These are phyloP conservation scores for Ophiognomonia clavigignenti-juglandacearum DNA, from an alignment of 2,329 filamentous ascomycete genomes.

Conservation along the genomic window DNA sequence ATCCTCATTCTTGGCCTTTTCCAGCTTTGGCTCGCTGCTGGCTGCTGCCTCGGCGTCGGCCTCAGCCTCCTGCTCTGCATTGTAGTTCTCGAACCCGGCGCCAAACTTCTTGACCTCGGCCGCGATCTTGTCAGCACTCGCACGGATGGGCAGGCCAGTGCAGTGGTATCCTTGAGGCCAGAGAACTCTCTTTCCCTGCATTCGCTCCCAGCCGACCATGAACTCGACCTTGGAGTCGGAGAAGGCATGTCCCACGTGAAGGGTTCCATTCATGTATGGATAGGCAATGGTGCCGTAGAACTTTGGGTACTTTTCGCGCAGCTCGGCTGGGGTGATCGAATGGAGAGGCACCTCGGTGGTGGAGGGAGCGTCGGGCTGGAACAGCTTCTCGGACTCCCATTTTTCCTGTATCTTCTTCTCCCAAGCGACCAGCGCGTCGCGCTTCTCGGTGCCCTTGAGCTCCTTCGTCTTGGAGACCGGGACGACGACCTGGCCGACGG, in stretches of 20 bases:
- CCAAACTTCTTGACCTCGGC: slow-evolving; percentile 89
- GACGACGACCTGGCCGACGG: slow-evolving; percentile 46
- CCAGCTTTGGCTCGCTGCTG: slow-evolving; percentile 58
- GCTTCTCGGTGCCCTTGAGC: slow-evolving; percentile 74
- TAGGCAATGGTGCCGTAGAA: slow-evolving; percentile 67
- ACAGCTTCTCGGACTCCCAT: slow-evolving; percentile 74
- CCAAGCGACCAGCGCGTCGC: slow-evolving; percentile 72
- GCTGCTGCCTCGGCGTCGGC: slow-evolving; percentile 54
- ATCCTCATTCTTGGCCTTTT: slow-evolving; percentile 61
- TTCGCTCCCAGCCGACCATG: slow-evolving; percentile 75
- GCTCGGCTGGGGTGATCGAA: slow-evolving; percentile 66
- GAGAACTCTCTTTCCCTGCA: slow-evolving; percentile 82
- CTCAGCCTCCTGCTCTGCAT: slow-evolving; percentile 50
- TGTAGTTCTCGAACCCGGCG: slow-evolving; percentile 74
- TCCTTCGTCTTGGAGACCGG: slow-evolving; percentile 56
- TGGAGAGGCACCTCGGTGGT: slow-evolving; percentile 66
- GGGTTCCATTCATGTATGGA: slow-evolving; percentile 62
- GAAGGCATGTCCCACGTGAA: slow-evolving; percentile 91
- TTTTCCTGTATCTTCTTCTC: slow-evolving; percentile 90
- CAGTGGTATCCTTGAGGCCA: slow-evolving; percentile 95
- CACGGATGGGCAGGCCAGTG: slow-evolving; percentile 97
- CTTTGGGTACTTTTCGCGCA: slow-evolving; percentile 80
- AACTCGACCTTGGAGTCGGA: slow-evolving; percentile 93
- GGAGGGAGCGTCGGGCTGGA: slow-evolving; percentile 81
- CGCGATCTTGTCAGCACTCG: slow-evolving; percentile 89